Percentiles rank a stretch among this genome's conserved stretches.
These are phyloP conservation scores for Rhynchosporium graminicola DNA, from an alignment of 2,329 filamentous ascomycete species.

Conservation along the genomic window DNA sequence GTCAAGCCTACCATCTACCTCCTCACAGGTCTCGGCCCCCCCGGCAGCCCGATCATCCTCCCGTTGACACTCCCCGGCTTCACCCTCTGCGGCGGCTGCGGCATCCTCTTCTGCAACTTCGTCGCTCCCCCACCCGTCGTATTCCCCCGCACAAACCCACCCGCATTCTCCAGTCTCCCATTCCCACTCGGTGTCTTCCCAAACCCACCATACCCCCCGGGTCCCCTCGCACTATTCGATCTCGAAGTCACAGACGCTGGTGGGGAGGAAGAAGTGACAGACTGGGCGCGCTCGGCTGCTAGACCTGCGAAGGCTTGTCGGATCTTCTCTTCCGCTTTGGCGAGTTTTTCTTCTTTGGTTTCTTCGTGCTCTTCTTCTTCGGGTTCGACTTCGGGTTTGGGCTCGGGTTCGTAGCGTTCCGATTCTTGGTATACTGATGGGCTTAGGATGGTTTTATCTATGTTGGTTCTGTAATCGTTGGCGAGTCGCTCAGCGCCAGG, in stretches of 20 bases:
- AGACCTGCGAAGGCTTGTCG: constrained; percentile 16
- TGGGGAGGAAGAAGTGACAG: not conserved
- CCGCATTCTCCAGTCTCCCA: not conserved
- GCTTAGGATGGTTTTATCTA: constrained; percentile 10
- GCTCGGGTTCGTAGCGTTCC: not conserved
- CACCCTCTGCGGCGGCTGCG: not conserved
- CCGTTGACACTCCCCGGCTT: constrained; percentile 2
- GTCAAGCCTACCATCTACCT: not conserved
- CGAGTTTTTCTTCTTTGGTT: constrained; percentile 15
- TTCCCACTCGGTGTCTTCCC: not conserved
- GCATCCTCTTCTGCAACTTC: not conserved
- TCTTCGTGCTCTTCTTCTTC: constrained; percentile 16
- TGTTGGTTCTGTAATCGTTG: constrained; percentile 1
- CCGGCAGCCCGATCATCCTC: constrained; percentile 6
- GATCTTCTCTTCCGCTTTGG: constrained; percentile 18
- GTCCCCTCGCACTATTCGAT: not conserved
- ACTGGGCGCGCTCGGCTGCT: constrained; percentile 10
- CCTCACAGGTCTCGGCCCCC: constrained; percentile 10
- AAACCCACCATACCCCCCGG: not conserved
- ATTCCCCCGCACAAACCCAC: constrained; percentile 3
- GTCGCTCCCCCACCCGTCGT: constrained; percentile 11
- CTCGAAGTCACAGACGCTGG: not conserved
- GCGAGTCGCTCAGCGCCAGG: constrained; percentile 3
- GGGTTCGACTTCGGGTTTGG: not conserved
- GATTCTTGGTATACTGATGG: constrained; percentile 11